Evolutionary conservation across 2,329 filamentous ascomycete genomes (phyloP).

Genomic region (Fusarium guadeloupense): DNA sequence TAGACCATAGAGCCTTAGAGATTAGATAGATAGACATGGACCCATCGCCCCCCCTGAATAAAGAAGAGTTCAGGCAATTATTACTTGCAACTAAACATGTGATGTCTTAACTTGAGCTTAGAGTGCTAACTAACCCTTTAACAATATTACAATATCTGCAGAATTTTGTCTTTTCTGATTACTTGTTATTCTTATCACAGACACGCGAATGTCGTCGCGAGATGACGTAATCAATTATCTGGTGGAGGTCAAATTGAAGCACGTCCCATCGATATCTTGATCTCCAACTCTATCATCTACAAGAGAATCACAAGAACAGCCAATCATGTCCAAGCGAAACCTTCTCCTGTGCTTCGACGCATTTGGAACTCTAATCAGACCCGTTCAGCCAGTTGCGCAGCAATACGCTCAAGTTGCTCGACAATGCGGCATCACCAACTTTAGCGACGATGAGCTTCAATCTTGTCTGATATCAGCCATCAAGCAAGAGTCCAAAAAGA

Average conservation of each 20-base stretch:
- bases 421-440: conserved; percentile 27
- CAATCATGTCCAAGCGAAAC: conserved; percentile 45
- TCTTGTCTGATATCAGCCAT: conserved; percentile 15
- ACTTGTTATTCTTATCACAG: too few relatives aligned
- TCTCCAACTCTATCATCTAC: too few relatives aligned
- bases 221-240: conserved; percentile 13
- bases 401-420: conserved; percentile 34
- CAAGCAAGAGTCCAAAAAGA: conserved; percentile 23
- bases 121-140: too few relatives aligned
- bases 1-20: neutral
- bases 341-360: conserved; percentile 35
- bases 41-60: neutral
- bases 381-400: conserved; percentile 15
- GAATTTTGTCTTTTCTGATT: too few relatives aligned
- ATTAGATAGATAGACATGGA: neutral
- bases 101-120: neutral
- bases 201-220: too few relatives aligned
- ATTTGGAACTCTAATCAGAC: conserved; percentile 28
- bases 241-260: neutral
- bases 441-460: conserved; percentile 27
- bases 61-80: neutral
- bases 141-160: too few relatives aligned
- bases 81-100: neutral
- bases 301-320: too few relatives aligned
- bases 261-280: neutral